phyloP scores from a whole-genome alignment of 805 yeast genomes.

The Yarrowia sp. region DNA sequence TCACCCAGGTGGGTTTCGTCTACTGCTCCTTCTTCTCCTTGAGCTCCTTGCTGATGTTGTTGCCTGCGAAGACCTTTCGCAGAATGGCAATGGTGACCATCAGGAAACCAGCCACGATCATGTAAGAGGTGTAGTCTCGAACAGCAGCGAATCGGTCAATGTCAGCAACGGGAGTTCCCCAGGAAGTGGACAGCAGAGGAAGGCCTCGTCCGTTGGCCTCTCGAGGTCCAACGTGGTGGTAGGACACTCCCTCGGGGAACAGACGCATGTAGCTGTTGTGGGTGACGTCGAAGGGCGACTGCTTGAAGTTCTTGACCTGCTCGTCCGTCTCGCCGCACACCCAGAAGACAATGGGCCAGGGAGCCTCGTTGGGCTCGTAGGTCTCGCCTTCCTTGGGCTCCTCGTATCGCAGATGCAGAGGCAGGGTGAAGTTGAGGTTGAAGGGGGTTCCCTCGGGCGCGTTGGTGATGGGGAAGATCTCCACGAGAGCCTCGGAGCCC shows the following conservation, averaged over 20 bases:
- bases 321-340: slow-evolving; percentile 48
- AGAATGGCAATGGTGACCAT: slow-evolving; percentile 1
- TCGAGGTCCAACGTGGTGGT: slow-evolving; percentile 4
- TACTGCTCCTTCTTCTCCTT: slow-evolving; percentile 22
- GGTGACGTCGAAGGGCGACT: slow-evolving; percentile 27
- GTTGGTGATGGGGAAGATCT: slow-evolving; percentile 35
- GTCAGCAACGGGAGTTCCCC: slow-evolving; percentile 44
- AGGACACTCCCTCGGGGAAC: slow-evolving; percentile 17
- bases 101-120: slow-evolving; percentile 41
- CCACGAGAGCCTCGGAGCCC: slow-evolving; percentile 50
- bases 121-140: slow-evolving; percentile 41
- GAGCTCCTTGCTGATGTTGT: background rate
- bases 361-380: slow-evolving; percentile 33
- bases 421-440: slow-evolving; percentile 40
- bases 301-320: slow-evolving; percentile 9
- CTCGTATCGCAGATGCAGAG: slow-evolving; percentile 54
- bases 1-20: too few relatives aligned
- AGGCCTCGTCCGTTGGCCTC: background rate
- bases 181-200: background rate
- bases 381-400: slow-evolving; percentile 39
- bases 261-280: background rate
- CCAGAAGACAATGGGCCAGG: slow-evolving; percentile 49
- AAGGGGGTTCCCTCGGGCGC: background rate
- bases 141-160: slow-evolving; percentile 36
- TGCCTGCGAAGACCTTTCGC: background rate